Percentiles rank a stretch among this genome's conserved stretches.
Conservation (phyloP, 345 rosid genomes). For the Citrus cavaleriei region DNA sequence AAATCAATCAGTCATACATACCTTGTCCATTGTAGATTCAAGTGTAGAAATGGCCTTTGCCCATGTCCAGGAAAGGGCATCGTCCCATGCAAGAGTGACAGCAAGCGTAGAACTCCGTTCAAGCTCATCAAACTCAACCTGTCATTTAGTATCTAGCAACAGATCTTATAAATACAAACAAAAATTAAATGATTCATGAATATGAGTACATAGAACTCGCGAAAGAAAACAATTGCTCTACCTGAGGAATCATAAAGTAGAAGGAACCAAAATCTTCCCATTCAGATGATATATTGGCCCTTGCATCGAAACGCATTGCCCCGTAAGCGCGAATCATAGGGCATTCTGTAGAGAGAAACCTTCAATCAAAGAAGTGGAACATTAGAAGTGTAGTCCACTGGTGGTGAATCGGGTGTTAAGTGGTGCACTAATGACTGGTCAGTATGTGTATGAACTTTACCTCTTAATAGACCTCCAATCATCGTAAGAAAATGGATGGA, state of each 20-base stretch:
- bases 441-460: conserved; percentile 20
- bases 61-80: conserved; percentile 60
- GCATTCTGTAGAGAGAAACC: conserved; percentile 62
- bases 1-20: conserved; percentile 4
- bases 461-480: conserved; percentile 81
- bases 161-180: conserved; percentile 27
- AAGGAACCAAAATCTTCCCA: conserved; percentile 87
- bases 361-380: conserved; percentile 15
- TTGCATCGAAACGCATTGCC: conserved; percentile 76
- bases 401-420: background rate
- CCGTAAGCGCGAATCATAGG: conserved; percentile 91
- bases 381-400: background rate
- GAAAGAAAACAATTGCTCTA: conserved; percentile 14
- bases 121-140: conserved; percentile 92
- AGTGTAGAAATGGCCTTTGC: conserved; percentile 47
- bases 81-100: conserved; percentile 73
- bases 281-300: conserved; percentile 48
- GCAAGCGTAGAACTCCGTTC: conserved; percentile 69
- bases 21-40: conserved; percentile 51
- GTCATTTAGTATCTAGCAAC: conserved; percentile 43
- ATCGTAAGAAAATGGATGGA: conserved; percentile 65
- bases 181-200: background rate
- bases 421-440: background rate
- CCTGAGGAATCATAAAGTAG: conserved; percentile 86
- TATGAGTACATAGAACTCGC: background rate